Conservation (phyloP, 1,284 basidiomycete species). For the Mycosarcoma maydis region DNA sequence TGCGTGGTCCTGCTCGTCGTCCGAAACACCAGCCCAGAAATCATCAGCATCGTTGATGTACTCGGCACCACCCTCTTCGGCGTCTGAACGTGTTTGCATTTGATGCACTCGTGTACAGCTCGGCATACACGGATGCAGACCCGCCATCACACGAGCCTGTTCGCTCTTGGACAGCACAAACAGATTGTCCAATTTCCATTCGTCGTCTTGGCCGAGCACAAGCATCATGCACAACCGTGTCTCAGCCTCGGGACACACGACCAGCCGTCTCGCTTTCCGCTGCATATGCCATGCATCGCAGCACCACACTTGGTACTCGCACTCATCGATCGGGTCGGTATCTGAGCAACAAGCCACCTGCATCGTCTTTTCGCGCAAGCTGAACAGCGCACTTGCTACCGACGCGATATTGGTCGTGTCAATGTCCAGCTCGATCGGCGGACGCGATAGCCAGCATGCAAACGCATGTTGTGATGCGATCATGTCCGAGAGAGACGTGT, state of each 20-base stretch:
- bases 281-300: slow-evolving; percentile 7
- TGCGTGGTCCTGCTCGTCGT: slow-evolving; percentile 24
- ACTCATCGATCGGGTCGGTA: slow-evolving; percentile 11
- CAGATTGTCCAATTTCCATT: slow-evolving; percentile 27
- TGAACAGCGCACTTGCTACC: slow-evolving; percentile 2
- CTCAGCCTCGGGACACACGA: not conserved
- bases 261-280: not conserved
- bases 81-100: not conserved
- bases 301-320: slow-evolving; percentile 8
- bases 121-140: slow-evolving; percentile 3
- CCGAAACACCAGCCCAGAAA: slow-evolving; percentile 41
- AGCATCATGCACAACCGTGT: slow-evolving; percentile 1
- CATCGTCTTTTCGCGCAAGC: not conserved
- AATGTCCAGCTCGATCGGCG: slow-evolving; percentile 8
- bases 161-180: not conserved
- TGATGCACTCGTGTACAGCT: not conserved
- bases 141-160: not conserved
- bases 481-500: not conserved
- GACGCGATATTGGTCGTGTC: not conserved
- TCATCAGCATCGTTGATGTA: slow-evolving; percentile 45
- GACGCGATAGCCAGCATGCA: slow-evolving; percentile 16
- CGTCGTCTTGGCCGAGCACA: not conserved
- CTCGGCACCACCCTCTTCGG: slow-evolving; percentile 11
- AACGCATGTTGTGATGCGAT: not conserved
- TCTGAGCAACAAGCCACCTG: not conserved